Conservation (phyloP, 2,329 filamentous ascomycete genomes). For the Phaeosphaeria sp. region DNA sequence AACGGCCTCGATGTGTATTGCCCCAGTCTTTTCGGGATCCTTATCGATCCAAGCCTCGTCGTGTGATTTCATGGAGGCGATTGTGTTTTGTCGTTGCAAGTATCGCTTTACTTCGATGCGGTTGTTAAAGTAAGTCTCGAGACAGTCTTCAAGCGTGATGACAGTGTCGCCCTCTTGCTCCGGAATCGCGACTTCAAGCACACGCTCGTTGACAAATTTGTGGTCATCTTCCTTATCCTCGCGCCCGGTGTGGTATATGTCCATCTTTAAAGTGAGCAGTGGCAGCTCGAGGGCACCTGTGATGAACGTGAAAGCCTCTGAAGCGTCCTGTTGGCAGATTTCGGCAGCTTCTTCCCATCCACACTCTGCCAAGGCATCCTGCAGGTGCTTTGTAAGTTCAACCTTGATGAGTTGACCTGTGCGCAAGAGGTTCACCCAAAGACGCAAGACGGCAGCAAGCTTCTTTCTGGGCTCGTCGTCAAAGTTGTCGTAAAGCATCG, state of each 20-base stretch:
- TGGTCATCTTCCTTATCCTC: conserved; percentile 85
- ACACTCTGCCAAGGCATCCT: conserved; percentile 81
- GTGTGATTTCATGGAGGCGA: conserved; percentile 54
- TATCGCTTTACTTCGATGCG: conserved; percentile 87
- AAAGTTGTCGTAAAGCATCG: conserved; percentile 83
- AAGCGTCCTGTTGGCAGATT: conserved; percentile 89
- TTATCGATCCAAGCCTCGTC: conserved; percentile 32
- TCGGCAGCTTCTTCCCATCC: conserved; percentile 84
- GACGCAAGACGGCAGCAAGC: conserved; percentile 76
- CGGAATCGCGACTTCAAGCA: conserved; percentile 91
- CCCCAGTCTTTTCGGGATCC: conserved; percentile 45
- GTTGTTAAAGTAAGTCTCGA: conserved; percentile 96
- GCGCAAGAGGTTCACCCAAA: conserved; percentile 94
- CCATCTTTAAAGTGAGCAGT: conserved; percentile 87
- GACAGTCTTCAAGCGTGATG: conserved; percentile 85
- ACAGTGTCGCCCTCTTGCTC: conserved; percentile 70
- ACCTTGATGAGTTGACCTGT: conserved; percentile 83
- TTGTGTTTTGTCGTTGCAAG: conserved; percentile 66
- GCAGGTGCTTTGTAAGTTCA: conserved; percentile 83
- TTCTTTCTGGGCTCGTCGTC: conserved; percentile 74
- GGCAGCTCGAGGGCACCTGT: conserved; percentile 88
- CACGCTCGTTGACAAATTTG: conserved; percentile 89
- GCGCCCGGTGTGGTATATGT: conserved; percentile 90
- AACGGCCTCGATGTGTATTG: conserved; percentile 53
- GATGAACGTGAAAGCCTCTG: conserved; percentile 94